phyloP scores from a whole-genome alignment of 805 yeast species.

The Teunomyces panamensis region DNA sequence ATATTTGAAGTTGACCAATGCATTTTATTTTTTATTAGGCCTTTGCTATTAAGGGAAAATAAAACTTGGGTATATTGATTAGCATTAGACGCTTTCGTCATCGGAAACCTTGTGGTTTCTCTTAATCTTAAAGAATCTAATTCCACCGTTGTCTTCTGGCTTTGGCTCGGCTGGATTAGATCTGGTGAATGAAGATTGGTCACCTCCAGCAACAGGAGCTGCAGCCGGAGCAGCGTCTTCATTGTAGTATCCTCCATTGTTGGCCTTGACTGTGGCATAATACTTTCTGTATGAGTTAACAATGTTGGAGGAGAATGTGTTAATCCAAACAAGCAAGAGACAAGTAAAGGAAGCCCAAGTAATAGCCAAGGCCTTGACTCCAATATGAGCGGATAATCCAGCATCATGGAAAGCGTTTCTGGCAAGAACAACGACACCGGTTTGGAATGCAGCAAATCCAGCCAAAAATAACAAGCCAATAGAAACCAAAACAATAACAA shows the following conservation, averaged over 20 bases:
- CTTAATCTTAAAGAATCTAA: conserved; percentile 74
- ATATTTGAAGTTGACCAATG: not conserved
- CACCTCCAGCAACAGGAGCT: conserved; percentile 29
- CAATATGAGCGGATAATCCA: conserved; percentile 46
- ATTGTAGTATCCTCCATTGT: conserved; percentile 14
- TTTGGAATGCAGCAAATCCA: conserved; percentile 66
- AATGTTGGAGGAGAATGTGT: conserved; percentile 50
- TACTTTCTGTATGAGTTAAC: conserved; percentile 51
- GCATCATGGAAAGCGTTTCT: conserved; percentile 59
- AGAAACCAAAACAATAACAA: conserved; percentile 49
- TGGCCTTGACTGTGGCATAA: conserved; percentile 35
- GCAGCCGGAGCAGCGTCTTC: conserved; percentile 15
- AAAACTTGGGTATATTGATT: not conserved
- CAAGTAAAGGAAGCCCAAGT: conserved; percentile 69
- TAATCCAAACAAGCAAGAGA: conserved; percentile 47
- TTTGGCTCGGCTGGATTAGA: conserved; percentile 25
- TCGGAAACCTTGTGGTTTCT: conserved; percentile 45
- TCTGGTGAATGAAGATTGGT: conserved; percentile 44
- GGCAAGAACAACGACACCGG: conserved; percentile 78
- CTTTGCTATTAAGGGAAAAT: not conserved
- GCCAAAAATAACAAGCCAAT: conserved; percentile 53
- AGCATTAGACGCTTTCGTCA: conserved; percentile 39
- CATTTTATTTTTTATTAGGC: not conserved
- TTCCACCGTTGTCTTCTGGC: conserved; percentile 51
- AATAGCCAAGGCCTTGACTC: conserved; percentile 57